A percentile compares a stretch with the other conserved stretches of the same genome.
Evolutionary conservation across 306 rosid genomes (phyloP).

Genomic region (Cucumis hystrix): DNA sequence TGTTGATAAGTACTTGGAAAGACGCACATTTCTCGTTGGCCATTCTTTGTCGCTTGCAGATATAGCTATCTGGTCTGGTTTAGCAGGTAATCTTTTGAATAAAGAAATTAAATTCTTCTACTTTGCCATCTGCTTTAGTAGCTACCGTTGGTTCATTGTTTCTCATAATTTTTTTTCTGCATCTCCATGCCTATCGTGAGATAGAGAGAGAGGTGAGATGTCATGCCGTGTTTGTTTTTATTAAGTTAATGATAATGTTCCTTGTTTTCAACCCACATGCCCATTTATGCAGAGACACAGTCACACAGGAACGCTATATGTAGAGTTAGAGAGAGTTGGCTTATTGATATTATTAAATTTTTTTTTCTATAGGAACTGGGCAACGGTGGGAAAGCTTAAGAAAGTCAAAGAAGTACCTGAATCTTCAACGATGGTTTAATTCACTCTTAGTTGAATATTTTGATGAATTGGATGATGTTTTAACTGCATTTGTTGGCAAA

Average conservation of each 20-base stretch:
- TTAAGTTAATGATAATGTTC: neutral
- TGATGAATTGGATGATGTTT: conserved; percentile 42
- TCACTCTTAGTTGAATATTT: conserved; percentile 41
- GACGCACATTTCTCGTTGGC: conserved; percentile 45
- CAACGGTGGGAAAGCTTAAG: conserved; percentile 93
- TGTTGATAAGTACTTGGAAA: conserved; percentile 52
- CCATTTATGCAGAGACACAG: neutral
- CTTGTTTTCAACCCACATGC: neutral
- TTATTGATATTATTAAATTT: neutral
- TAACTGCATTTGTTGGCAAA: conserved; percentile 40
- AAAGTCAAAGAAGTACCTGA: conserved; percentile 69
- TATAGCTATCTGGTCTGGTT: conserved; percentile 73
- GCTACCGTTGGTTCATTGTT: neutral
- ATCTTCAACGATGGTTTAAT: conserved; percentile 75
- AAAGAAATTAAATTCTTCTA: neutral
- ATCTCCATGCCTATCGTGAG: neutral
- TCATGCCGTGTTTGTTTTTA: neutral
- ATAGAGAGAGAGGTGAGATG: neutral
- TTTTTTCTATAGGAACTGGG: conserved; percentile 45
- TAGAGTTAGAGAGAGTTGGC: neutral
- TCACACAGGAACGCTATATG: neutral
- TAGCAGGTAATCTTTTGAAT: conserved; percentile 46
- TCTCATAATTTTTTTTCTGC: neutral
- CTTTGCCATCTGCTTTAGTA: neutral
- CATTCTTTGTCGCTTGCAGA: conserved; percentile 65